These are phyloP conservation scores for Vitis hybrid DNA, from an alignment of 177 flowering plant genomes.

Conservation along the genomic window DNA sequence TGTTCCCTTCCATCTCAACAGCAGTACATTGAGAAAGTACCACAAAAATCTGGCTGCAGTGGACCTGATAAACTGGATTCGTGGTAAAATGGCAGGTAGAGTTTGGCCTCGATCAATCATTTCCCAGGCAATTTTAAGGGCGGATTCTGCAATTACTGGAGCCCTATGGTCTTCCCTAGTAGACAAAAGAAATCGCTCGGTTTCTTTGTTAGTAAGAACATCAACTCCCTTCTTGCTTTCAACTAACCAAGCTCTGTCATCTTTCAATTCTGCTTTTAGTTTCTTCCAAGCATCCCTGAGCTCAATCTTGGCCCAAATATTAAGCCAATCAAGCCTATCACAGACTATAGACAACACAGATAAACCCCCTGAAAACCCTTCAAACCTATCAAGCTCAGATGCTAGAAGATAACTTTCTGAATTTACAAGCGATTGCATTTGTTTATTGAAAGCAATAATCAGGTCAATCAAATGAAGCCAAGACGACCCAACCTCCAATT, in stretches of 20 bases:
- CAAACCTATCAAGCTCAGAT: constrained; percentile 17
- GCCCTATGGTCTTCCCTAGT: constrained; percentile 50
- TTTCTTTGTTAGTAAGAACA: constrained; percentile 5
- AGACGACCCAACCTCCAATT: constrained; percentile 34
- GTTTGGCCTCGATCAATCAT: constrained; percentile 52
- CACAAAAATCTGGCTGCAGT: constrained; percentile 47
- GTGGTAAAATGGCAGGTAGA: constrained; percentile 34
- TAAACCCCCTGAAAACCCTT: constrained; percentile 25
- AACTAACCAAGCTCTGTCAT: constrained; percentile 48
- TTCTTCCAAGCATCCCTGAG: constrained; percentile 55
- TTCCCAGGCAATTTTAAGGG: constrained; percentile 37
- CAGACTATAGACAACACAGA: constrained; percentile 49
- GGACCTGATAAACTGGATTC: constrained; percentile 44
- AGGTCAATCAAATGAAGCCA: constrained; percentile 74
- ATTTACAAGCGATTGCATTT: constrained; percentile 47
- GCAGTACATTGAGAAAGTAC: constrained; percentile 40
- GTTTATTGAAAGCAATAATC: constrained; percentile 51
- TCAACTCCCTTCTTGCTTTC: constrained; percentile 10
- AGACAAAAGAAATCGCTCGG: constrained; percentile 32
- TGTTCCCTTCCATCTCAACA: constrained; percentile 27
- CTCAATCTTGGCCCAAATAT: constrained; percentile 71
- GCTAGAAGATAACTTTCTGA: constrained; percentile 30
- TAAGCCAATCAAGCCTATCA: constrained; percentile 59
- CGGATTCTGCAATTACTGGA: constrained; percentile 49
- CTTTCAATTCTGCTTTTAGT: constrained; percentile 43